phyloP scores from a whole-genome alignment of 2,329 filamentous ascomycete genomes.

The Eurotiales sp. region DNA sequence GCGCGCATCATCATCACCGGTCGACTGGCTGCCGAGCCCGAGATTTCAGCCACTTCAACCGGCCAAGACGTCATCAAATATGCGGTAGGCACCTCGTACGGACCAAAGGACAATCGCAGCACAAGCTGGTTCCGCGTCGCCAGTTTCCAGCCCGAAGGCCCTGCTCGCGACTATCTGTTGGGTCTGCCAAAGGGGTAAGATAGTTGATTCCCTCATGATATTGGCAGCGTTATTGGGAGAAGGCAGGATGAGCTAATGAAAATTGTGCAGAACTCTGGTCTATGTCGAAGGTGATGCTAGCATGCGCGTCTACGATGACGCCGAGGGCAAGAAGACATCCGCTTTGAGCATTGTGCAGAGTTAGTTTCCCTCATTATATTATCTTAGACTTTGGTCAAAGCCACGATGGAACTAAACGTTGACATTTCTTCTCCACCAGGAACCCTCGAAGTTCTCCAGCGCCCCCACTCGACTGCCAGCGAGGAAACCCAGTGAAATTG shows the following conservation, averaged over 20 bases:
- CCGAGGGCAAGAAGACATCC: conserved; percentile 63
- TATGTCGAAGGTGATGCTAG: conserved; percentile 78
- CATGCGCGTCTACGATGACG: conserved; percentile 64
- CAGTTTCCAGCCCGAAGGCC: conserved; percentile 65
- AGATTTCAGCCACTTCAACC: conserved; percentile 65
- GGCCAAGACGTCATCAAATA: conserved; percentile 76
- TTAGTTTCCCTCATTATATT: conserved; percentile 45
- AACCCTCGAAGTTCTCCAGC: conserved; percentile 32
- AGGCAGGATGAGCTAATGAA: not conserved
- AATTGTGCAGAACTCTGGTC: conserved; percentile 62
- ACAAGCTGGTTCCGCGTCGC: conserved; percentile 83
- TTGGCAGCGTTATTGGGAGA: no score
- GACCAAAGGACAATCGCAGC: conserved; percentile 64
- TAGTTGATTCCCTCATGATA: no score
- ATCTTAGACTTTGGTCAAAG: not conserved
- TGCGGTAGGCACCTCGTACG: conserved; percentile 65
- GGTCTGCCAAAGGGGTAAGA: conserved; percentile 80
- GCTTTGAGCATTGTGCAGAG: conserved; percentile 72
- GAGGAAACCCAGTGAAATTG: conserved; percentile 7
- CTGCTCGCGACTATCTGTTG: conserved; percentile 67
- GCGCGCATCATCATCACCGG: conserved; percentile 85
- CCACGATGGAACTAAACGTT: no score
- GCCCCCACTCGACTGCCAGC: conserved; percentile 18
- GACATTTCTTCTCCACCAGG: conserved; percentile 19
- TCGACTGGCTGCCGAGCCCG: conserved; percentile 74